Base-by-base conservation (phyloP, 768 basidiomycete genomes). In the Russula griseocarnosa region DNA sequence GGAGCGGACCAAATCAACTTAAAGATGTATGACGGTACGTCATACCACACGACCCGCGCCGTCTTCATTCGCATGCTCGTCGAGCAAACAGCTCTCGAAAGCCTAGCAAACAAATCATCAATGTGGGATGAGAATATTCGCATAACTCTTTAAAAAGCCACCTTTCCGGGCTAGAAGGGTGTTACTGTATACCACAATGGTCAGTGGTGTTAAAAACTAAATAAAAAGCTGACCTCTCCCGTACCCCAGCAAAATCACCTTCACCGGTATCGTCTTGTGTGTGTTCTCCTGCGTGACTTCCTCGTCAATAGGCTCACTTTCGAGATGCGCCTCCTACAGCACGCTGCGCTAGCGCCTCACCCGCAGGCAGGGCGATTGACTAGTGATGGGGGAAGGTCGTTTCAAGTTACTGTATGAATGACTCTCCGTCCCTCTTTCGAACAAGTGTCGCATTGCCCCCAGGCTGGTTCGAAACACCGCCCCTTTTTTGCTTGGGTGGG, bases 21-120 rank as follows among this genome's bases (percentile, higher is more conserved):
- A n/a, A n/a, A 92, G 83, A 63, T 88, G 87, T 11, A 92, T 81
- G 57, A 91, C 85, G 0, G 84, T 78, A 34, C 87, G 82, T 89
- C 90, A 92, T 36, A 85, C 84, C n/a, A 81, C 75, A 14, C n/a
- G n/a, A n/a, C n/a, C n/a, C n/a, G n/a, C 87, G 83, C 69, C 92
- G 88, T 53, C 78, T 77, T 58, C 78, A 78, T 77, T 58, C 78
- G 78, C 82, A 5, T 13, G 36, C 34, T 13, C 36, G 6, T 36
- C 1, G 36, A 36, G 36, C 13, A 36, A 36, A 14, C 36, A 36
- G 13, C 36, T 36, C 13, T 36, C 36, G 5, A 36, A 36, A 5
- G 4, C 36, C 13, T 36, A 36, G 36, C 36, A 36, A 36, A 13
- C 3, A 36, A 36, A 36, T 36, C 36, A 36, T 5, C 36, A 36